A percentile compares a stretch with the other conserved stretches of the same genome.
Evolutionary conservation across 73 alveolate genomes (phyloP).

Genomic region (Strombidium stylifer): DNA sequence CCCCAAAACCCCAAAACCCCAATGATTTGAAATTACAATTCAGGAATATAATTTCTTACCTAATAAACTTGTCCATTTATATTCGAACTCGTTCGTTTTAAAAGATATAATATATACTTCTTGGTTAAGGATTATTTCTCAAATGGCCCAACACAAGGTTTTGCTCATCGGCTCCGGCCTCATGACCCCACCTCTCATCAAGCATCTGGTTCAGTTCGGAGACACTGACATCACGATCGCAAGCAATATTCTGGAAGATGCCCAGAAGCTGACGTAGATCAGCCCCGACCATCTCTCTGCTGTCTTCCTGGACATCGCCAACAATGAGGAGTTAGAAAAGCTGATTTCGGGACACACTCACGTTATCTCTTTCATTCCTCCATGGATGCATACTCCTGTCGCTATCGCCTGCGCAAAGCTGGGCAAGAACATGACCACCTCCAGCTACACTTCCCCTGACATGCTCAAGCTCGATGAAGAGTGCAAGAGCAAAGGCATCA

Average conservation of each 20-base stretch:
- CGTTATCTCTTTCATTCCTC: constrained; percentile 79
- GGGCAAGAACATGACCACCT: constrained; percentile 64
- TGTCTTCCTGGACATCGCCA: constrained; percentile 59
- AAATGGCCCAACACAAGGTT: constrained; percentile 8
- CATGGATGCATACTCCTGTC: constrained; percentile 65
- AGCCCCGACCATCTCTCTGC: constrained; percentile 56
- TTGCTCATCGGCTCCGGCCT: constrained; percentile 69
- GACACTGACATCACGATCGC: constrained; percentile 72
- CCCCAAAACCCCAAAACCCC: too few species aligned
- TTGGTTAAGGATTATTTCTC: too few species aligned
- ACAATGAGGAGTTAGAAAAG: constrained; percentile 44
- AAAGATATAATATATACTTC: too few species aligned
- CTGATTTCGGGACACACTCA: constrained; percentile 57
- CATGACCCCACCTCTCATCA: constrained; percentile 79
- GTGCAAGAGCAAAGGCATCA: constrained; percentile 62
- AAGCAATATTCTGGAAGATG: constrained; percentile 67
- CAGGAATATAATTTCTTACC: too few species aligned
- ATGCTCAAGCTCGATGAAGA: constrained; percentile 64
- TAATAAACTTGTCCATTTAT: too few species aligned
- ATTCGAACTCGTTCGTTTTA: too few species aligned
- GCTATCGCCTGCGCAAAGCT: constrained; percentile 62
- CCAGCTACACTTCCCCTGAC: constrained; percentile 69
- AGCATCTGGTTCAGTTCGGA: constrained; percentile 54
- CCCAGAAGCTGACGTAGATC: constrained; percentile 50
- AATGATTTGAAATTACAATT: too few species aligned